A percentile compares a stretch with the other conserved stretches of the same genome.
These are phyloP conservation scores for Shiraia bambusicola DNA, from an alignment of 2,329 filamentous ascomycete genomes.

Conservation along the genomic window DNA sequence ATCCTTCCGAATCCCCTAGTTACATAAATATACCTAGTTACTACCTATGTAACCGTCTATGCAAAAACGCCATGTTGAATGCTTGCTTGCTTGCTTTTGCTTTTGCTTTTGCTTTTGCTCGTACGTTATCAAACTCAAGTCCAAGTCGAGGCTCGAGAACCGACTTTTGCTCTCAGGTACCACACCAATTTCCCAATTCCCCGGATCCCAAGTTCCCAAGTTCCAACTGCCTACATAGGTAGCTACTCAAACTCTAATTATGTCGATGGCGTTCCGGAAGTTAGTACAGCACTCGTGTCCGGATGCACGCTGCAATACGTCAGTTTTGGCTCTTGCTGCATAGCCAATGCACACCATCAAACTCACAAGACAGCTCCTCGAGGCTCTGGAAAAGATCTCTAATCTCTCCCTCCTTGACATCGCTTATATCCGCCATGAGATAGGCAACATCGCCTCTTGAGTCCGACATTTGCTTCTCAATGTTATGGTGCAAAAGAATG, in stretches of 20 bases:
- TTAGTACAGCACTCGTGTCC: slow-evolving; percentile 51
- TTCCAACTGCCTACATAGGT: too few relatives aligned
- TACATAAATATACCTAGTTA: too few relatives aligned
- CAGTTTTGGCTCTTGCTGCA: not conserved
- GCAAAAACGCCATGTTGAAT: slow-evolving; percentile 42
- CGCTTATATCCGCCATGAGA: slow-evolving; percentile 95
- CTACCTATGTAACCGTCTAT: too few relatives aligned
- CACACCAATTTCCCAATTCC: not conserved
- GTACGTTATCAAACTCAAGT: slow-evolving; percentile 3
- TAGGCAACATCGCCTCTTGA: slow-evolving; percentile 93
- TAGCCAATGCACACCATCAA: not conserved
- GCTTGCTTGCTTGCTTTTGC: slow-evolving; percentile 28
- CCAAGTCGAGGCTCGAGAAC: not conserved
- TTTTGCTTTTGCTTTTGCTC: slow-evolving; percentile 5
- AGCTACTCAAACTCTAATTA: not conserved
- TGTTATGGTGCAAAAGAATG: slow-evolving; percentile 91
- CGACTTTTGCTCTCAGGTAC: not conserved
- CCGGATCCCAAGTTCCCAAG: too few relatives aligned
- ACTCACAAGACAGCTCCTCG: slow-evolving; percentile 76
- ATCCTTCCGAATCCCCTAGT: too few relatives aligned
- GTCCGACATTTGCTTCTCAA: slow-evolving; percentile 98
- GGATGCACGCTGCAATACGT: slow-evolving; percentile 38
- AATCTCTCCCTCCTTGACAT: slow-evolving; percentile 77
- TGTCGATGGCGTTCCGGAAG: not conserved
- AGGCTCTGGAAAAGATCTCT: slow-evolving; percentile 82